A percentile compares a stretch with the other conserved stretches of the same genome.
These are phyloP conservation scores for Aspergillus incahuasiensis DNA, from an alignment of 495 filamentous ascomycete genomes.

Conservation along the genomic window DNA sequence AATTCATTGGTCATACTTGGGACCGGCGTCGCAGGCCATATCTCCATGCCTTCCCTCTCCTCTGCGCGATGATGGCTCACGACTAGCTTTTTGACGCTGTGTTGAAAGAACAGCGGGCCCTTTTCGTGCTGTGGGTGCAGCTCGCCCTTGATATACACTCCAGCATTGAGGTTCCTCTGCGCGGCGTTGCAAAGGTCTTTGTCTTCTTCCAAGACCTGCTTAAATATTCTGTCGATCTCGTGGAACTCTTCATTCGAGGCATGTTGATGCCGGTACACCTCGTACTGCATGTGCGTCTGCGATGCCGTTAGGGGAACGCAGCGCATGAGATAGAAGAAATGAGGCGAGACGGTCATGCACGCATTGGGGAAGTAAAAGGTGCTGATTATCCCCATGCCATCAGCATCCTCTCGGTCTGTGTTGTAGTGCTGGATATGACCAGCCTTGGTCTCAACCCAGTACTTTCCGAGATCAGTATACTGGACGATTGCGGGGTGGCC, in stretches of 20 bases:
- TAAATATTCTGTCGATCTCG: conserved; percentile 35
- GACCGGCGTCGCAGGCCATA: conserved; percentile 47
- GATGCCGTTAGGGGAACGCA: conserved; percentile 38
- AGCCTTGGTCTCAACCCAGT: conserved; percentile 36
- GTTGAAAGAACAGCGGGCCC: conserved; percentile 43
- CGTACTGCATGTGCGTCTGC: conserved; percentile 36
- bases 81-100: conserved; percentile 34
- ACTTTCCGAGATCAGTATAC: conserved; percentile 38
- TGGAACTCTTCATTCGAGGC: conserved; percentile 40
- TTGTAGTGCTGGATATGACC: conserved; percentile 39
- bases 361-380: conserved; percentile 46
- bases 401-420: conserved; percentile 30
- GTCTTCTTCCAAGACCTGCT: conserved; percentile 42
- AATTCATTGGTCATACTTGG: not conserved
- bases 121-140: conserved; percentile 41
- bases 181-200: conserved; percentile 34
- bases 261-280: conserved; percentile 45
- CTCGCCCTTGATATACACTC: conserved; percentile 41
- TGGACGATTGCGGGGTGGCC: conserved; percentile 42
- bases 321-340: conserved; percentile 45
- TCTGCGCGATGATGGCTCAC: conserved; percentile 39
- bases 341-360: conserved; percentile 39
- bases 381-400: conserved; percentile 26
- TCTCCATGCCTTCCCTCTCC: conserved; percentile 31
- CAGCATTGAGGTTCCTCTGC: conserved; percentile 42